These are phyloP conservation scores for Podochytrium sp. DNA, from an alignment of 192 early-diverging fungal genomes.

Conservation along the genomic window DNA sequence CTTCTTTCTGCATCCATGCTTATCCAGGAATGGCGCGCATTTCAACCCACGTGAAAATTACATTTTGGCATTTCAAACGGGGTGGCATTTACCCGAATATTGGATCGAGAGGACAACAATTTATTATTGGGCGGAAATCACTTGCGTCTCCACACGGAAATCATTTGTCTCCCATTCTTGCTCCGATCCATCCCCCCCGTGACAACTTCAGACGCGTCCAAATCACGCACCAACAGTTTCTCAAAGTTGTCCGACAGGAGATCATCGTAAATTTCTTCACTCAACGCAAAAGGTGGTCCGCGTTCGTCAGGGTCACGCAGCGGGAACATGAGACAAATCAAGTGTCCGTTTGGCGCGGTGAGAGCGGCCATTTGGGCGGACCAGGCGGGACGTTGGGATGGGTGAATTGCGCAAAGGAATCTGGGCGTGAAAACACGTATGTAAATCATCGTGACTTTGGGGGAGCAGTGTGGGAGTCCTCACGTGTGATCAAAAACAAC, in stretches of 20 bases:
- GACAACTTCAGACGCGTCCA: neutral
- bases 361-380: slow-evolving; percentile 68
- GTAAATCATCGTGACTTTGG: neutral
- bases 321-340: slow-evolving; percentile 82
- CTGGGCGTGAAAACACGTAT: slow-evolving; percentile 28
- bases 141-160: slow-evolving; percentile 27
- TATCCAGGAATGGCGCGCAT: no score
- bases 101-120: no score
- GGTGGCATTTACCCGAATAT: no score
- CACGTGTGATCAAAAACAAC: slow-evolving; percentile 85
- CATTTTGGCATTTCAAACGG: no score
- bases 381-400: slow-evolving; percentile 66
- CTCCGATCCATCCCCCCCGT: neutral
- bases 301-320: slow-evolving; percentile 55
- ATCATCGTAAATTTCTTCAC: slow-evolving; percentile 60
- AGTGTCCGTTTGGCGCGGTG: slow-evolving; percentile 64
- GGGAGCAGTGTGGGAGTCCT: neutral
- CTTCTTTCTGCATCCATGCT: no score
- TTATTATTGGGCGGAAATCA: no score
- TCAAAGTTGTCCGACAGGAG: slow-evolving; percentile 36
- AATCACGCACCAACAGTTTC: slow-evolving; percentile 13
- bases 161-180: slow-evolving; percentile 9
- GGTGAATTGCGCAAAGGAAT: slow-evolving; percentile 80
- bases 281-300: slow-evolving; percentile 74
- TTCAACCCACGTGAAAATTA: no score